phyloP scores from a whole-genome alignment of 2,329 filamentous ascomycete species.

The Bipolaris victoriae region DNA sequence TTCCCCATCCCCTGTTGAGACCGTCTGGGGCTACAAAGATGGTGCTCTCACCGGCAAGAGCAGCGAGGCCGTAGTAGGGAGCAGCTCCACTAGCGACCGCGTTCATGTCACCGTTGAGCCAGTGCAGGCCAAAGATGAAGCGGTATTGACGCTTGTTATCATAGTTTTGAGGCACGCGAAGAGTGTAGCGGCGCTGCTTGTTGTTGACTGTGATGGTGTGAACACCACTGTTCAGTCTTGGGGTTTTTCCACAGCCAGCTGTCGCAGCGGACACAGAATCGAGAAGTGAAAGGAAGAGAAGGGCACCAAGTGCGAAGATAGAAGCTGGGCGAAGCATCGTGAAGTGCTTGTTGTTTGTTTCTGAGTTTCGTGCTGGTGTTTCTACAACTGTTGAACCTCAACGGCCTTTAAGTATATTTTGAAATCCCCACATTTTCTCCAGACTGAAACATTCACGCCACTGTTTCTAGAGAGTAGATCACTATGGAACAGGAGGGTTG shows the following conservation, averaged over 20 bases:
- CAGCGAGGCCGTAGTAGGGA: constrained; percentile 52
- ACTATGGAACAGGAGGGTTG: background rate
- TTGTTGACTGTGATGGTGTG: constrained; percentile 30
- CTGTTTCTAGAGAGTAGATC: background rate
- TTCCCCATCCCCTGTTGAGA: constrained; percentile 51
- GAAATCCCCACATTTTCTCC: background rate
- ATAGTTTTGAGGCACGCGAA: constrained; percentile 49
- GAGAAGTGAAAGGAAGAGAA: constrained; percentile 16
- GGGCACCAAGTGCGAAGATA: constrained; percentile 14
- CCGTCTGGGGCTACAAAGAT: constrained; percentile 56
- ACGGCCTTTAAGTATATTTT: constrained; percentile 7
- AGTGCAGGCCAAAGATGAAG: constrained; percentile 54
- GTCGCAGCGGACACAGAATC: constrained; percentile 11
- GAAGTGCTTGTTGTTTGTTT: background rate
- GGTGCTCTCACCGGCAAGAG: constrained; percentile 45
- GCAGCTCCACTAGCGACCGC: constrained; percentile 40
- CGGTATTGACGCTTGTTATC: constrained; percentile 49
- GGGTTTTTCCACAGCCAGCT: constrained; percentile 25
- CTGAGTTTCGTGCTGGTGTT: background rate
- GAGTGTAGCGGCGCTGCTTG: constrained; percentile 23
- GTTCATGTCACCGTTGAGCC: constrained; percentile 49
- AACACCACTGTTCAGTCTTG: constrained; percentile 17
- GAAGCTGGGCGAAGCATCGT: constrained; percentile 17
- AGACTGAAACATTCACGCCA: background rate
- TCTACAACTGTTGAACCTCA: background rate